These are phyloP conservation scores for Penicillium manginii DNA, from an alignment of 495 filamentous ascomycete species.

Conservation along the genomic window DNA sequence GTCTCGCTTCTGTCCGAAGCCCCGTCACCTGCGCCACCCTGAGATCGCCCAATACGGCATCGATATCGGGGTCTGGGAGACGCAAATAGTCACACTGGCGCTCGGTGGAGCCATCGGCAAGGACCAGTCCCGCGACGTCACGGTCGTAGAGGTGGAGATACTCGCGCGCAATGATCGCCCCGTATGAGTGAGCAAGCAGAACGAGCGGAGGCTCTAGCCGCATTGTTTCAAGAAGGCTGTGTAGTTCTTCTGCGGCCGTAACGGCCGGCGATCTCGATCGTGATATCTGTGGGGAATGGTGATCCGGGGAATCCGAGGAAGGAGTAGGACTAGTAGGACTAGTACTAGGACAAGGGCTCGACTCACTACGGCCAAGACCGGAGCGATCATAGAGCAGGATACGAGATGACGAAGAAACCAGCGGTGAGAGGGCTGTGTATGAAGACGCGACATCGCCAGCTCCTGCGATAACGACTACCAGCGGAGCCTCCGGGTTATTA, in stretches of 20 bases:
- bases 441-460: constrained; percentile 48
- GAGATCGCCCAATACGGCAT: constrained; percentile 35
- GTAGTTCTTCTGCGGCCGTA: constrained; percentile 37
- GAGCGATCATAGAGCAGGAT: constrained; percentile 49
- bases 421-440: constrained; percentile 43
- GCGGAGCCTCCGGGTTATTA: constrained; percentile 25
- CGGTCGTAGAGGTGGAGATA: constrained; percentile 41
- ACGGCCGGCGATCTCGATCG: constrained; percentile 19
- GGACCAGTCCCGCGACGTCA: constrained; percentile 43
- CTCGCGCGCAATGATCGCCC: constrained; percentile 53
- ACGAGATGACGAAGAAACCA: constrained; percentile 31
- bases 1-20: constrained; percentile 25
- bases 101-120: constrained; percentile 44
- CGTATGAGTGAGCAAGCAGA: constrained; percentile 56
- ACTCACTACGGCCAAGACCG: constrained; percentile 42
- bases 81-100: constrained; percentile 35
- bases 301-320: background rate
- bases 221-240: constrained; percentile 28
- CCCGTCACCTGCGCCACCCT: constrained; percentile 38
- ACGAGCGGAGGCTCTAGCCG: constrained; percentile 38
- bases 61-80: constrained; percentile 36
- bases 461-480: constrained; percentile 51
- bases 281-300: constrained; percentile 4
- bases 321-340: too few species aligned
- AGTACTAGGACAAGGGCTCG: constrained; percentile 11